A percentile compares a stretch with the other conserved stretches of the same genome.
phyloP scores from a whole-genome alignment of 2,329 filamentous ascomycete genomes.

The Daldinia sp. region DNA sequence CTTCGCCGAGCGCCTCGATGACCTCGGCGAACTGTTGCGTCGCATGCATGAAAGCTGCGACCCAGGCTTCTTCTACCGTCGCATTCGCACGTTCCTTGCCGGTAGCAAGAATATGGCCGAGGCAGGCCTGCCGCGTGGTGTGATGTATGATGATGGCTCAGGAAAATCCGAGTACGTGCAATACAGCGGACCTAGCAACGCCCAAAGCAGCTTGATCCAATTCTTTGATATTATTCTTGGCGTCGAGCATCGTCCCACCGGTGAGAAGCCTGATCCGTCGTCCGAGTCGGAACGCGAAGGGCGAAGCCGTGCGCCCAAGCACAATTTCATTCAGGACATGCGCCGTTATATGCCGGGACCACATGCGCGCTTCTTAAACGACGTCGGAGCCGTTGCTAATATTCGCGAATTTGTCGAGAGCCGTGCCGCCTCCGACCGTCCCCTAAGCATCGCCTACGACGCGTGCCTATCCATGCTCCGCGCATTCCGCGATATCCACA shows the following conservation, averaged over 20 bases:
- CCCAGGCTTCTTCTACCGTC: conserved; percentile 93
- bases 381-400: conserved; percentile 83
- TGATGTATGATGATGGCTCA: conserved; percentile 86
- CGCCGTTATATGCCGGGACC: conserved; percentile 95
- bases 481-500: conserved; percentile 89
- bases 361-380: conserved; percentile 88
- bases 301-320: conserved; percentile 61
- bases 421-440: conserved; percentile 67
- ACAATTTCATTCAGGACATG: conserved; percentile 98
- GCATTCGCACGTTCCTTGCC: conserved; percentile 94
- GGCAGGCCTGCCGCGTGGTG: conserved; percentile 86
- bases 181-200: conserved; percentile 94
- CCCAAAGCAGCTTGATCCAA: conserved; percentile 95
- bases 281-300: conserved; percentile 61
- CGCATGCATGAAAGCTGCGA: conserved; percentile 97
- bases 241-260: conserved; percentile 90
- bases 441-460: conserved; percentile 85
- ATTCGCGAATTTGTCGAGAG: conserved; percentile 84
- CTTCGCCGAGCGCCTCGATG: conserved; percentile 89
- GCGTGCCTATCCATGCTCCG: conserved; percentile 80
- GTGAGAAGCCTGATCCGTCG: conserved; percentile 68
- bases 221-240: conserved; percentile 96
- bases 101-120: conserved; percentile 98
- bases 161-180: conserved; percentile 78
- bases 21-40: conserved; percentile 81